These are phyloP conservation scores for Truncatella angustata DNA, from an alignment of 2,329 filamentous ascomycete species.

Conservation along the genomic window DNA sequence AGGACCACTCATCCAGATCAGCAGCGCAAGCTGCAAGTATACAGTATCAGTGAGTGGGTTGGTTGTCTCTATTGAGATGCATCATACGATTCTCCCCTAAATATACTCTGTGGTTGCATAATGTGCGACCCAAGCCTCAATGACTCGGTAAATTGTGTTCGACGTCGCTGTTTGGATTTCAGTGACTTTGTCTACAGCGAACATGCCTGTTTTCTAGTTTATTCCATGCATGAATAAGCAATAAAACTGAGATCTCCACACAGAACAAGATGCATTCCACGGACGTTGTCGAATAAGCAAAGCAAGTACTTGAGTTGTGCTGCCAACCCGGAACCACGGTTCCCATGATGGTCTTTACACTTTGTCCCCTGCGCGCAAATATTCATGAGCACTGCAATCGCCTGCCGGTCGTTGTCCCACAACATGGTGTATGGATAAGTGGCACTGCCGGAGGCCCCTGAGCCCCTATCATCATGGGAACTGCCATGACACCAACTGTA, in stretches of 20 bases:
- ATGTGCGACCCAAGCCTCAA: background rate
- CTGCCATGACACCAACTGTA: background rate
- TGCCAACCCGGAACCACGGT: too few species aligned
- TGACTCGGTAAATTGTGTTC: background rate
- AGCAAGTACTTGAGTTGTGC: constrained; percentile 1
- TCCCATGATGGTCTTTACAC: too few species aligned
- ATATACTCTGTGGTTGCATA: background rate
- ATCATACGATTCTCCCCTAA: background rate
- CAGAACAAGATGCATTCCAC: background rate
- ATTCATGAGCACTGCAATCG: background rate
- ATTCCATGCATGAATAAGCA: background rate
- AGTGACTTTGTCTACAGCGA: background rate
- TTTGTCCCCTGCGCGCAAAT: too few species aligned
- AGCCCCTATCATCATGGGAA: background rate
- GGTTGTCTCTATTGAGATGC: background rate
- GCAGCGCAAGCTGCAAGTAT: background rate
- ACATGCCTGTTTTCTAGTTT: background rate
- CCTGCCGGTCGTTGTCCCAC: constrained; percentile 1
- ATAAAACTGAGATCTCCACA: background rate
- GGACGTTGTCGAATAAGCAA: background rate
- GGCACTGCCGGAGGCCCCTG: background rate
- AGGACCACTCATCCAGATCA: background rate
- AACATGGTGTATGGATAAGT: background rate
- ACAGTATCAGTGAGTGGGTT: background rate
- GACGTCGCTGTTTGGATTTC: background rate